Conservation (phyloP, 345 rosid genomes). For the Leavenworthia alabamica region DNA sequence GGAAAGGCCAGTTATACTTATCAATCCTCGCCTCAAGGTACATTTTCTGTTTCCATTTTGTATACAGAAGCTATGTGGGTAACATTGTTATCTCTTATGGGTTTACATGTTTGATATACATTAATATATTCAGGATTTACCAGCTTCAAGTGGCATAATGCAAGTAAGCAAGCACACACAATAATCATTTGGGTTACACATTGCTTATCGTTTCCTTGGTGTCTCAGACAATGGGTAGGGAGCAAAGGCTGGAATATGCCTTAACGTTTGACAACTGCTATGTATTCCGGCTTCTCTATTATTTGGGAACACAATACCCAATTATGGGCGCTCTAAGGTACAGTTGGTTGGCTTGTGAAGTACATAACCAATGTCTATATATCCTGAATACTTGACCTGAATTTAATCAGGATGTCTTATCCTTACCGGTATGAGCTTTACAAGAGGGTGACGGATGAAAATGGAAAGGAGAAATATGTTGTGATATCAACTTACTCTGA, state of each 20-base stretch:
- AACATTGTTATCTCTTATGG: not conserved
- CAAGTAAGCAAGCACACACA: conserved; percentile 58
- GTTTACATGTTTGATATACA: not conserved
- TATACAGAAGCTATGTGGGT: not conserved
- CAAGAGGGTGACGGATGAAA: conserved; percentile 55
- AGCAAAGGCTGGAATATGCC: conserved; percentile 80
- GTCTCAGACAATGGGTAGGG: conserved; percentile 82
- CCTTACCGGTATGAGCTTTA: conserved; percentile 60
- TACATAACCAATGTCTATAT: not conserved
- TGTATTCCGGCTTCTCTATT: conserved; percentile 81
- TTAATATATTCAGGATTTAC: conserved; percentile 59
- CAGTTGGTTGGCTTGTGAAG: not conserved
- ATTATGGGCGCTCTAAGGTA: conserved; percentile 96
- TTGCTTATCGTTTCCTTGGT: conserved; percentile 5
- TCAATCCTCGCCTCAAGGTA: conserved; percentile 88
- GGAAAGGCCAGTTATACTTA: conserved; percentile 72
- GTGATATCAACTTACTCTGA: conserved; percentile 48
- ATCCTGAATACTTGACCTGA: not conserved
- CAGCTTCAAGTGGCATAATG: conserved; percentile 89
- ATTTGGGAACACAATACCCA: conserved; percentile 90
- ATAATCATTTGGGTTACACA: not conserved
- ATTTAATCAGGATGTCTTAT: conserved; percentile 56
- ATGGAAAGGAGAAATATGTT: conserved; percentile 56
- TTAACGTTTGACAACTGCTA: conserved; percentile 82
- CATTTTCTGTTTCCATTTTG: not conserved